Evolutionary conservation across 2,329 filamentous ascomycete species (phyloP), one percentile per base, ranked within the genome.

Genomic region (Capronia epimyces): DNA sequence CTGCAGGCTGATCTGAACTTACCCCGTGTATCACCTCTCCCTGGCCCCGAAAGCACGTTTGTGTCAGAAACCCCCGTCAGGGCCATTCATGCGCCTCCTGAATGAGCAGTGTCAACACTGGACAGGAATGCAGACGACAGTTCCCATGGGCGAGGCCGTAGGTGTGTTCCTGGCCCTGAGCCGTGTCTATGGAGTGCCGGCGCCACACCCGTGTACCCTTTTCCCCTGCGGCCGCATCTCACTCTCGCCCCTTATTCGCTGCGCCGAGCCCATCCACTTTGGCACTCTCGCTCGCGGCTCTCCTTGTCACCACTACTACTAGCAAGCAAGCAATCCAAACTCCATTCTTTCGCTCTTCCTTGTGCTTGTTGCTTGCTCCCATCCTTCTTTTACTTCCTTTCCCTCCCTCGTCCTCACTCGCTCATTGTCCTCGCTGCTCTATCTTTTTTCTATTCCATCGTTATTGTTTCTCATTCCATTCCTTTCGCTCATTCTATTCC

Each of bases 371-470:
- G 49, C 50, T 56, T 40, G 24, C 32, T 49, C 37, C 37, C 34
- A 22, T 49, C 43, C 48, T 47, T 51, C 18, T 25, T 29, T 22
- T 44, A 25, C 20, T 40, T 49, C 31, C 43, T 39, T 32, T 27
- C 50, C 15, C 24, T 46, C 43, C 44, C 21, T 49, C 48, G 56
- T 55, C 48, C 46, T 56, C 46, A 53, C 52, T 54, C 44, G 32
- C 29, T 49, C 37, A 44, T 47, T 51, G 29, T 51, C 41, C 37
- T 59, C 49, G 34, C 58, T 56, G 56, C 55, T 52, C 54, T 18
- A 37, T 56, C 55, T 60, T 61, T 57, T 52, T 62, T 58, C 59
- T 54, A 37, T 39, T 55, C 40, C 46, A 56, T 58, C 59, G 54
- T 54, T 59, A 32, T 58, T 31, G 42, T 60, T 61, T 49, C n/a